Percentiles rank a stretch among this genome's conserved stretches.
These are phyloP conservation scores for Lentinula boryana DNA, from an alignment of 768 basidiomycete genomes.

Conservation along the genomic window DNA sequence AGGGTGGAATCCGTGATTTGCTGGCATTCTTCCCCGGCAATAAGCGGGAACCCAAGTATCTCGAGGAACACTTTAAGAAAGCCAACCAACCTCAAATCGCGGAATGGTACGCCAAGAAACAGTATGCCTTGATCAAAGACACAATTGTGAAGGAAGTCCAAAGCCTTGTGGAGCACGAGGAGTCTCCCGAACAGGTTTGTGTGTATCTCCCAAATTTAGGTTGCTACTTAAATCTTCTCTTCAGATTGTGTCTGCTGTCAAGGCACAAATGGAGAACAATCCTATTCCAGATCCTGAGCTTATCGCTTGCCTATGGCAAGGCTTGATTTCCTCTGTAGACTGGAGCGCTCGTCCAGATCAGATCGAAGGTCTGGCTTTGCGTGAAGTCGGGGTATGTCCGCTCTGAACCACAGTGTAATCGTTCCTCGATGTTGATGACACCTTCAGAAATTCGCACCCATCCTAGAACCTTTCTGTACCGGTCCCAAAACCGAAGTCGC, in stretches of 20 bases:
- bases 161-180: conserved; percentile 65
- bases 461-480: conserved; percentile 87
- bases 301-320: conserved; percentile 87
- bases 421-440: background rate
- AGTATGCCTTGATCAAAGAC: conserved; percentile 78
- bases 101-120: conserved; percentile 94
- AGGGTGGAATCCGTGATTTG: conserved; percentile 82
- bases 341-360: conserved; percentile 90
- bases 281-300: conserved; percentile 85
- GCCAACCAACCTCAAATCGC: conserved; percentile 73
- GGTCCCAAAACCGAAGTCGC: conserved; percentile 88
- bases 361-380: conserved; percentile 82
- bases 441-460: conserved; percentile 69
- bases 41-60: conserved; percentile 63
- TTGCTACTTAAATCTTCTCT: conserved; percentile 9
- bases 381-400: conserved; percentile 74
- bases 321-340: conserved; percentile 82
- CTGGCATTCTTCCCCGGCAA: conserved; percentile 82
- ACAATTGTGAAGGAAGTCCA: conserved; percentile 62
- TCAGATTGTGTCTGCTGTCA: conserved; percentile 75
- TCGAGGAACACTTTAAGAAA: conserved; percentile 86
- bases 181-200: conserved; percentile 62
- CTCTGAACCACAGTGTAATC: background rate
- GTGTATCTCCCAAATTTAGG: background rate
- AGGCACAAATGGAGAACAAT: conserved; percentile 63